A percentile compares a stretch with the other conserved stretches of the same genome.
phyloP scores from a whole-genome alignment of 257 asterid genomes.

The Solanum verrucosum region DNA sequence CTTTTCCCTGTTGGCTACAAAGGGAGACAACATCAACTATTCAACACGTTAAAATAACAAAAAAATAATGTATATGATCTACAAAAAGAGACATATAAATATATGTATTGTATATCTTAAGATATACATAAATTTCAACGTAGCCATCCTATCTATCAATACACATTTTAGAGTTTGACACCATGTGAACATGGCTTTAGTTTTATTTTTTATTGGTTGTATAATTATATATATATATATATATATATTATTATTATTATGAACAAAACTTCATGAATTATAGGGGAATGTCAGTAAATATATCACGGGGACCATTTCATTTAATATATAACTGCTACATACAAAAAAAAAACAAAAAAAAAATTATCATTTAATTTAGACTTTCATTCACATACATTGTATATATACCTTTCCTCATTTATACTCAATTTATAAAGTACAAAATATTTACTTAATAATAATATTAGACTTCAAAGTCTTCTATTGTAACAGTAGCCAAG shows the following conservation, averaged over 20 bases:
- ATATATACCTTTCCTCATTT: background rate
- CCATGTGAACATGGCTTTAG: background rate
- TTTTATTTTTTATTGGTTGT: background rate
- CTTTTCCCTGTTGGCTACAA: background rate
- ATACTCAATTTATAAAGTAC: background rate
- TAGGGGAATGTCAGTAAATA: background rate
- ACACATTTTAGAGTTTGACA: background rate
- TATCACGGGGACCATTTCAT: conserved; percentile 11
- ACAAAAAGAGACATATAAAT: background rate
- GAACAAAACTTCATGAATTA: background rate
- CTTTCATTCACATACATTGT: background rate
- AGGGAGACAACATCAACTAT: background rate
- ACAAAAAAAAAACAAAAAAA: background rate
- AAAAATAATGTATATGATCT: background rate
- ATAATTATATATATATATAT: background rate
- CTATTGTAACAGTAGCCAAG: background rate
- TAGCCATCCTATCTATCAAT: background rate
- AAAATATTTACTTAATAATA: background rate
- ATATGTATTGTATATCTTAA: background rate
- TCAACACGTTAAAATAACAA: background rate
- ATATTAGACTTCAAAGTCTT: background rate
- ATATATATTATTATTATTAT: no score
- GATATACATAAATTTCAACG: background rate
- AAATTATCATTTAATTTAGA: background rate
- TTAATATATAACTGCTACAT: background rate